Evolutionary conservation across 192 early-diverging fungal genomes (phyloP).

Genomic region (Coemansia sp.): DNA sequence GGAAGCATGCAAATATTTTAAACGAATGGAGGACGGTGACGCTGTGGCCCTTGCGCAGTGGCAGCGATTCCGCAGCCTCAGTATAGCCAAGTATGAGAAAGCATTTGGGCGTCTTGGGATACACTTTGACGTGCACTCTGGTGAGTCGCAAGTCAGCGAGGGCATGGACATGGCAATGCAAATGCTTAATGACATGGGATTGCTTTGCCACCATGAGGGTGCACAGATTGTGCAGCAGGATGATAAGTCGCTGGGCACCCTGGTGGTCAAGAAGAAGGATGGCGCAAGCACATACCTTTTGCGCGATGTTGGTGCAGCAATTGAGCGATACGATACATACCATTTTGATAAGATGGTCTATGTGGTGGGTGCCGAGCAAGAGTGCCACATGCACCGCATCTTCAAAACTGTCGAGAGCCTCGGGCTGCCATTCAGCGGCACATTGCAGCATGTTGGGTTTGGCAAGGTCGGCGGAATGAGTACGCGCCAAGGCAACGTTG

Average conservation of each 20-base stretch:
- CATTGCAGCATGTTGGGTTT: conserved; percentile 88
- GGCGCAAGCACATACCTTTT: conserved; percentile 92
- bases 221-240: conserved; percentile 85
- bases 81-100: conserved; percentile 88
- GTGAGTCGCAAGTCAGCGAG: conserved; percentile 87
- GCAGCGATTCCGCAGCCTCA: conserved; percentile 84
- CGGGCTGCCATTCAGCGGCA: conserved; percentile 76
- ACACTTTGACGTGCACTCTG: conserved; percentile 90
- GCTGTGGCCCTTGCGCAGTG: conserved; percentile 76
- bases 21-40: conserved; percentile 93
- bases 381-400: conserved; percentile 88
- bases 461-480: conserved; percentile 95
- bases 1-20: conserved; percentile 87
- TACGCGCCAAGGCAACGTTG: conserved; percentile 96
- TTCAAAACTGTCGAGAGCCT: conserved; percentile 90
- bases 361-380: conserved; percentile 87
- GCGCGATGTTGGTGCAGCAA: conserved; percentile 95
- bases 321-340: conserved; percentile 83
- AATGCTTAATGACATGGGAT: conserved; percentile 69
- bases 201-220: conserved; percentile 73
- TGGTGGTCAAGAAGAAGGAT: conserved; percentile 86
- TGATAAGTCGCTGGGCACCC: conserved; percentile 78
- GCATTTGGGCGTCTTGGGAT: conserved; percentile 89
- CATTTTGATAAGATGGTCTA: conserved; percentile 94
- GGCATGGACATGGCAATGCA: conserved; percentile 70